Evolutionary conservation across 805 yeast genomes (phyloP).

Genomic region (Yarrowia divulgata): DNA sequence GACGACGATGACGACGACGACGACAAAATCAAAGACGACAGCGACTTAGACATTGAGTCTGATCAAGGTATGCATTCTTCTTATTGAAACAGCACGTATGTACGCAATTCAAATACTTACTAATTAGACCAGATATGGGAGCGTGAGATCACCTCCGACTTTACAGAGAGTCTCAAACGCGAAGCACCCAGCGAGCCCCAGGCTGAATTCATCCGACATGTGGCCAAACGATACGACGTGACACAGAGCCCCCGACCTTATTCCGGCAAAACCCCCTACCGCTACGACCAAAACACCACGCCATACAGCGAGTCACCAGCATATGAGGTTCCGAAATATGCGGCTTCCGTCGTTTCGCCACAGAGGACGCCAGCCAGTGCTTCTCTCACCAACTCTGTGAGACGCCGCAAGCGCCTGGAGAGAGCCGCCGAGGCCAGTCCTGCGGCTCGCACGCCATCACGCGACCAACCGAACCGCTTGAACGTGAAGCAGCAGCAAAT

Average conservation of each 20-base stretch:
- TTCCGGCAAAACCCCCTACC: conserved; percentile 30
- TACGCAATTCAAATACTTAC: conserved; percentile 39
- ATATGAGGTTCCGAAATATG: conserved; percentile 25
- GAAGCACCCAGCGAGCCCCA: conserved; percentile 24
- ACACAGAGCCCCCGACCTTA: conserved; percentile 27
- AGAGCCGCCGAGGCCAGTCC: conserved; percentile 20
- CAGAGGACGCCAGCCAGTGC: conserved; percentile 24
- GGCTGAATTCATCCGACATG: conserved; percentile 31
- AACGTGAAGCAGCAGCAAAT: conserved; percentile 14
- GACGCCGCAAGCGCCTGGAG: conserved; percentile 36
- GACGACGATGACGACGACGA: conserved; percentile 45
- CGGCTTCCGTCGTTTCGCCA: conserved; percentile 13
- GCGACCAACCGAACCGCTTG: conserved; percentile 14
- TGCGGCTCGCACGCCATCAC: conserved; percentile 20
- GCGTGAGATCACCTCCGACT: conserved; percentile 38
- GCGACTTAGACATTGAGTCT: conserved; percentile 10
- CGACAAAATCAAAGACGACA: conserved; percentile 41
- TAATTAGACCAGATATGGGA: conserved; percentile 40
- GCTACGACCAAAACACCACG: conserved; percentile 18
- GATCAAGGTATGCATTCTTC: conserved; percentile 39
- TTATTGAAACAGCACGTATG: conserved; percentile 37
- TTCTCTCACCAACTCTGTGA: conserved; percentile 20
- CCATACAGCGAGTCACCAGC: conserved; percentile 35
- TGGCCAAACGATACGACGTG: conserved; percentile 34
- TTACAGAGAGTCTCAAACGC: conserved; percentile 32